These are phyloP conservation scores for Ophiocordyceps sinensis DNA, from an alignment of 2,329 filamentous ascomycete species.

Conservation along the genomic window DNA sequence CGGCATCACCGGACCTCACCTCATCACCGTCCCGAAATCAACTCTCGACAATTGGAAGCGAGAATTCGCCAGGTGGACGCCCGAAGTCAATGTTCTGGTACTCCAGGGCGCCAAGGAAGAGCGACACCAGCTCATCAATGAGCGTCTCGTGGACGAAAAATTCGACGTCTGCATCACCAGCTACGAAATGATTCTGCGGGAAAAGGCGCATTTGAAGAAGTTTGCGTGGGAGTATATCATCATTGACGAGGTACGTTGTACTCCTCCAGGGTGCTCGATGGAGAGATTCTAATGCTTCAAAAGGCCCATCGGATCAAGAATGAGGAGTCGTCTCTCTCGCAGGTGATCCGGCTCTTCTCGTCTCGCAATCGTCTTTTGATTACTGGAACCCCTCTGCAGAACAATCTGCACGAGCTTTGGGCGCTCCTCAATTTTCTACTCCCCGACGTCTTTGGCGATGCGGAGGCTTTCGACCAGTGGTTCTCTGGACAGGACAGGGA, in stretches of 20 bases:
- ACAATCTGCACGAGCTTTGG: conserved; percentile 97
- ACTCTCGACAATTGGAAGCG: conserved; percentile 98
- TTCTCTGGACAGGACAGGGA: conserved; percentile 84
- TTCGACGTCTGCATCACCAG: conserved; percentile 98
- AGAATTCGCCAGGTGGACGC: conserved; percentile 88
- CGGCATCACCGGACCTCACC: conserved; percentile 78
- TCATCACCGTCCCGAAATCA: conserved; percentile 88
- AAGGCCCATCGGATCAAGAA: conserved; percentile 94
- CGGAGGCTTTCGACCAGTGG: conserved; percentile 96
- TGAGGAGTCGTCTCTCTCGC: conserved; percentile 89
- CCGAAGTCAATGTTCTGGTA: conserved; percentile 86
- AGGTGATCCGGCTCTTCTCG: conserved; percentile 92
- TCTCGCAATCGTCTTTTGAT: conserved; percentile 91
- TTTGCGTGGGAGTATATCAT: conserved; percentile 99
- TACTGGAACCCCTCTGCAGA: conserved; percentile 91
- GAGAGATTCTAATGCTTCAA: conserved; percentile 5
- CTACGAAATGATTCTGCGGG: conserved; percentile 96
- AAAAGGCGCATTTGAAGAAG: conserved; percentile 90
- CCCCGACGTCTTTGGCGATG: conserved; percentile 95
- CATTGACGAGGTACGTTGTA: conserved; percentile 56
- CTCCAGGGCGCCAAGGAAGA: conserved; percentile 93
- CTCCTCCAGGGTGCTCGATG: not conserved
- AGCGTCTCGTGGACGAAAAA: conserved; percentile 81
- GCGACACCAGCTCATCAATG: conserved; percentile 73
- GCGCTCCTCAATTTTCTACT: conserved; percentile 92